Evolutionary conservation across 2,329 filamentous ascomycete species (phyloP), one percentile per base, ranked within the genome.

Genomic region (Exophiala phaeomuriformis): DNA sequence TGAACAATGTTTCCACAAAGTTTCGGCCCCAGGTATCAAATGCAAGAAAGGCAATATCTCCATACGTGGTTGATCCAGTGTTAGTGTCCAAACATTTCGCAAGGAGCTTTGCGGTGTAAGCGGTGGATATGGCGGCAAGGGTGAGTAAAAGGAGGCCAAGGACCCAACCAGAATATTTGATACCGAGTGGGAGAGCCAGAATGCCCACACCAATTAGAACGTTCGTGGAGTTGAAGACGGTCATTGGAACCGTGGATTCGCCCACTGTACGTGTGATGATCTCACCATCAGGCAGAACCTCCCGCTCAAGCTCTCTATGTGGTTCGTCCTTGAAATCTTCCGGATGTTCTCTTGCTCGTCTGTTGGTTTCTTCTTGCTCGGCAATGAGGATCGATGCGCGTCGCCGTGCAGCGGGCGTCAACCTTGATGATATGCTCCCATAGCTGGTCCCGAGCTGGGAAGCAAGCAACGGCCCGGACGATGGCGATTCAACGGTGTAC

Each of bases 141-240:
- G 82, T 71, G 51, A 97, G 76, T 60, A 93, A 85, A 40, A 78
- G 58, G 64, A 95, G 77, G 49, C 93, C 93, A 57, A 89, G 81
- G 39, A 95, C 70, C 90, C 90, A 95, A 47, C 90, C 91, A 8
- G 88, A 84, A 68, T 95, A 90, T 64, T 84, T 88, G 64, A 97
- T 76, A 4, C 88, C 91, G 65, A 97, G 78, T 4, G 91, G 93
- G 50, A 98, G 75, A 69, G 88, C 94, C 47, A 98, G 77, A 31
- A 98, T 74, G 0, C 91, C 91, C 31, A 98, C 85, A 10, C 90
- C 90, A 57, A 96, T 91, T 55, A 96, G 74, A 47, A 94, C 88
- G 61, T 95, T 95, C 67, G 91, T 91, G 2, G 89, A 94, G 71
- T 98, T 98, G 76, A 97, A 95, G 58, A 96, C 80, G 4, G 91